Evolutionary conservation across 2,329 filamentous ascomycete genomes (phyloP), one percentile per base, ranked within the genome.

Genomic region (Alternaria sp.): DNA sequence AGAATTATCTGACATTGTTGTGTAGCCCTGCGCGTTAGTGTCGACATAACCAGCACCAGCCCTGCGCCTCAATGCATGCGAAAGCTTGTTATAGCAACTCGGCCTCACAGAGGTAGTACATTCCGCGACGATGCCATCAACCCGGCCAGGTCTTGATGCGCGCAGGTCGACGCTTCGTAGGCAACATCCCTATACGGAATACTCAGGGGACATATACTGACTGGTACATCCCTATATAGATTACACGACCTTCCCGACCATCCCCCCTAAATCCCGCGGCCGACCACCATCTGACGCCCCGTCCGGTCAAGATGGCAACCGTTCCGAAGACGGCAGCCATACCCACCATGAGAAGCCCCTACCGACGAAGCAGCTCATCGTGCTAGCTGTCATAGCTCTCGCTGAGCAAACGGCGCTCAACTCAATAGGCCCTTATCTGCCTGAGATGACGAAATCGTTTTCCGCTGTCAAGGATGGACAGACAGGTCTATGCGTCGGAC

Each of bases 361-460:
- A 18, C 96, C 96, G 0, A 88, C 89, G 68, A 89, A 86, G 70
- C 96, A 98, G 83, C 90, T 99, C 64, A 86, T 89, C 6, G 87
- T 98, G 12, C 84, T 99, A 33, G 95, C 95, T 1, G 83, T 97
- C 68, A 92, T 99, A 64, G 94, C 94, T 7, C 86, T 99, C 21
- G 92, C 92, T 58, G 96, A 99, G 78, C 96, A 99, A 84, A 98
- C 95, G 0, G 96, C 96, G 0, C 87, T 99, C 76, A 99, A 99
- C 80, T 97, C 94, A 21, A 97, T 99, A 74, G 92, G 91, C 11
- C 96, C 96, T 1, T 99, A 99, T 79, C 87, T 99, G 2, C 96
- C 96, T 0, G 88, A 94, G 71, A 98, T 99, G 95, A 90, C 94
- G 2, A 88, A 89, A 21, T 89, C 89, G 1, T 98, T 98, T 77